These are phyloP conservation scores for Starmerella gropengiesseri DNA, from an alignment of 805 yeast genomes.

Conservation along the genomic window DNA sequence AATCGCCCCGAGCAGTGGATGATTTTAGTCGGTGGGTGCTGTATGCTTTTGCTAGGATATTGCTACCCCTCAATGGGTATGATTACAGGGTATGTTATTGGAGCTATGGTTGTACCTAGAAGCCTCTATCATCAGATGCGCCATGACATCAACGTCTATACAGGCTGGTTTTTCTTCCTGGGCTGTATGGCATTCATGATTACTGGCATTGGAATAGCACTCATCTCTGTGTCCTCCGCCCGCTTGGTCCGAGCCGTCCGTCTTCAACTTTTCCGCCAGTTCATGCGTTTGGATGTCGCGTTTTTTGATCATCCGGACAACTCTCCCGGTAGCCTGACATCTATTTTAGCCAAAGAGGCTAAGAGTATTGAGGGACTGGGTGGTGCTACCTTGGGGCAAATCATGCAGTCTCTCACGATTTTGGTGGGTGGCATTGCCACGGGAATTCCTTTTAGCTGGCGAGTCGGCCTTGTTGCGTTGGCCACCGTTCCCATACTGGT, in stretches of 20 bases:
- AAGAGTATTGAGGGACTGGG: constrained; percentile 33
- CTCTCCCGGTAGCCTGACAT: constrained; percentile 33
- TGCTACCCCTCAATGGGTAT: constrained; percentile 33
- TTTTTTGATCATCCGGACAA: constrained; percentile 31
- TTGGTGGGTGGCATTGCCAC: constrained; percentile 33
- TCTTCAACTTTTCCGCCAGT: constrained; percentile 27
- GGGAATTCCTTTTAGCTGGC: constrained; percentile 34
- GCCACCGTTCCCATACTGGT: constrained; percentile 33
- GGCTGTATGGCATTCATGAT: constrained; percentile 27
- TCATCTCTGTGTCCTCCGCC: constrained; percentile 27
- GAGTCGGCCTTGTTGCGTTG: constrained; percentile 33
- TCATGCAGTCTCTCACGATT: constrained; percentile 31
- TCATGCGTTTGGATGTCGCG: constrained; percentile 31
- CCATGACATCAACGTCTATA: constrained; percentile 27
- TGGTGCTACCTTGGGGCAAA: constrained; percentile 35
- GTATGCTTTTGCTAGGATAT: constrained; percentile 29
- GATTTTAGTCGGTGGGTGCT: constrained; percentile 24
- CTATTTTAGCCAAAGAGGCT: constrained; percentile 33
- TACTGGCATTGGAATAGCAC: constrained; percentile 23
- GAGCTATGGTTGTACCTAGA: constrained; percentile 30
- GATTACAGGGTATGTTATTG: constrained; percentile 31
- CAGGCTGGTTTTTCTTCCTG: constrained; percentile 31
- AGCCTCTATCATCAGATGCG: constrained; percentile 29
- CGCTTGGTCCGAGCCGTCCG: constrained; percentile 31
- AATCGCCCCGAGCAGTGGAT: constrained; percentile 24